A percentile compares a stretch with the other conserved stretches of the same genome.
Conservation (phyloP, 2,329 filamentous ascomycete species). For the Fusarium xylarioides region DNA sequence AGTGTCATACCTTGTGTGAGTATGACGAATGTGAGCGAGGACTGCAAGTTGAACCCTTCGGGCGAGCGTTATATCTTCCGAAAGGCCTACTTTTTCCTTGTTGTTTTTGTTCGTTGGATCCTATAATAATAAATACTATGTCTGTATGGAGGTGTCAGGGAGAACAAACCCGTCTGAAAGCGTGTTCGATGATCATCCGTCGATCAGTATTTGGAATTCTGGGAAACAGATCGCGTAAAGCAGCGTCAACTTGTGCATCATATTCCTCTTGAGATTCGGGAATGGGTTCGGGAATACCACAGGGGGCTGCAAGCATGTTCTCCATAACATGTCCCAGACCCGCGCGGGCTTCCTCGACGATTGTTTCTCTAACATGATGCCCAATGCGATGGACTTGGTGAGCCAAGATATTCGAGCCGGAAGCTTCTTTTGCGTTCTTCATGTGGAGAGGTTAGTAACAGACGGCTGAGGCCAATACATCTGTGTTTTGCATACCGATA, state of each 20-base stretch:
- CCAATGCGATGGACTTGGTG: conserved; percentile 68
- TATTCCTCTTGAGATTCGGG: conserved; percentile 68
- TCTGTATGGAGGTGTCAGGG: not conserved
- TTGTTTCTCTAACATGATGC: conserved; percentile 66
- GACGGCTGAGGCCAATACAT: not conserved
- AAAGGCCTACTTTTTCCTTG: conserved; percentile 66
- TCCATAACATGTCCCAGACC: conserved; percentile 41
- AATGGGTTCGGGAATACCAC: conserved; percentile 64
- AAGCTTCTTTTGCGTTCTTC: conserved; percentile 45
- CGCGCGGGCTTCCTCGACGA: conserved; percentile 64
- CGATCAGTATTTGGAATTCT: conserved; percentile 72
- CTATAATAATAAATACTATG: conserved; percentile 47
- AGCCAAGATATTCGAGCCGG: conserved; percentile 51
- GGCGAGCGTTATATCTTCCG: conserved; percentile 63
- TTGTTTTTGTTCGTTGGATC: conserved; percentile 61
- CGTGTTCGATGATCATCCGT: conserved; percentile 68
- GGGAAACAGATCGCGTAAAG: conserved; percentile 70
- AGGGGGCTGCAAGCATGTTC: conserved; percentile 24
- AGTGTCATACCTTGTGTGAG: conserved; percentile 71
- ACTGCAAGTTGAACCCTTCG: conserved; percentile 72
- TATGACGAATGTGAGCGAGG: conserved; percentile 72
- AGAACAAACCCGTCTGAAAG: conserved; percentile 67
- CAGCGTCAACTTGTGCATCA: conserved; percentile 68
- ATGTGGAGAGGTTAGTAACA: conserved; percentile 14
- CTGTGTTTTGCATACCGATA: conserved; percentile 60